These are phyloP conservation scores for Inga leiocalycina DNA, from an alignment of 306 rosid genomes.

Conservation along the genomic window DNA sequence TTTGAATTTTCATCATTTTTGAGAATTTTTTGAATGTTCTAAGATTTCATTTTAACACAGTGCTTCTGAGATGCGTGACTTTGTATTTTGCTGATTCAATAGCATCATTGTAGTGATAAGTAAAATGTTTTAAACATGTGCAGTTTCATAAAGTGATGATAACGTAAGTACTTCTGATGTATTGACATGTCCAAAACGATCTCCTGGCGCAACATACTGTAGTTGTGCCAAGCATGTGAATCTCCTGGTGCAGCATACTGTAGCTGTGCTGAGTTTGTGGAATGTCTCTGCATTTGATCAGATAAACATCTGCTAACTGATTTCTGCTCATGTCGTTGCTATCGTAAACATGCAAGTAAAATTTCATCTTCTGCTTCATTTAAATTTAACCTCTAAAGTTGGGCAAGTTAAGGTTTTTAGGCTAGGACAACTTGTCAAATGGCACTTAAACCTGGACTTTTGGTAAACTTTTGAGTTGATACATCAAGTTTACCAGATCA, in stretches of 20 bases:
- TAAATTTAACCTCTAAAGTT: neutral
- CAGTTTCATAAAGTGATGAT: conserved; percentile 49
- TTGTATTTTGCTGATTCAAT: neutral
- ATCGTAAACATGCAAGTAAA: neutral
- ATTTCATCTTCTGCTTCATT: neutral
- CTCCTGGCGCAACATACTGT: conserved; percentile 40
- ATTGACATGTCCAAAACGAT: conserved; percentile 20
- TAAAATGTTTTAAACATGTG: neutral
- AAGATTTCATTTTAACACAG: neutral
- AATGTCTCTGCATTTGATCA: conserved; percentile 39
- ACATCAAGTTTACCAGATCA: neutral
- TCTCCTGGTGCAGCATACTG: no score
- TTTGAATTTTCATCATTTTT: neutral
- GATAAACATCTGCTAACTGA: conserved; percentile 33
- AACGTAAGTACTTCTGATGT: conserved; percentile 48
- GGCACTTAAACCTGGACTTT: neutral
- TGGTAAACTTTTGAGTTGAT: neutral
- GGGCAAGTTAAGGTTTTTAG: neutral
- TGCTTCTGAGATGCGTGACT: neutral
- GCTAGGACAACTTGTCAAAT: neutral
- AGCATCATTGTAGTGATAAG: neutral
- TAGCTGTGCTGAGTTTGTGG: neutral
- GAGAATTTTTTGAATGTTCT: neutral
- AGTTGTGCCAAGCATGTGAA: conserved; percentile 24
- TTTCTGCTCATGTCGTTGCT: conserved; percentile 33